Conservation (phyloP, 1,284 basidiomycete genomes). For the Heliocybe sulcata region DNA sequence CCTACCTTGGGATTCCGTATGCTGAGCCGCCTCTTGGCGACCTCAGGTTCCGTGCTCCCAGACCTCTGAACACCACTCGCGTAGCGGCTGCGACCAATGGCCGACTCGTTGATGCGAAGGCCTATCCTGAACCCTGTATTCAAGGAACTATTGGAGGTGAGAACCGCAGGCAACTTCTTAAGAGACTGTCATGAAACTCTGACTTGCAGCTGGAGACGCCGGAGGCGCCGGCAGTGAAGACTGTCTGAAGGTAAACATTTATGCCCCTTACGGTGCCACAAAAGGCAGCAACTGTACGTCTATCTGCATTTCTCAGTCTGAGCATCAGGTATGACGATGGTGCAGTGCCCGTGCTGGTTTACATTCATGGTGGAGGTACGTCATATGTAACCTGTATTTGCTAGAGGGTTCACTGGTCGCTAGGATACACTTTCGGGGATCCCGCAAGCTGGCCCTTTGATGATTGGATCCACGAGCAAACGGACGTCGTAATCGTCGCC, state of each 20-base stretch:
- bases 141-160: not conserved
- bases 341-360: conserved; percentile 55
- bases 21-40: conserved; percentile 18
- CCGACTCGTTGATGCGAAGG: not conserved
- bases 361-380: conserved; percentile 59
- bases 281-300: conserved; percentile 21
- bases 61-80: no score
- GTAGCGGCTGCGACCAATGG: not conserved
- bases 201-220: conserved; percentile 32
- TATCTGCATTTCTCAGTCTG: not conserved
- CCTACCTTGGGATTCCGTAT: conserved; percentile 43
- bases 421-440: conserved; percentile 50
- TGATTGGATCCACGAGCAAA: conserved; percentile 29
- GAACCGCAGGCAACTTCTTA: not conserved
- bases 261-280: conserved; percentile 24
- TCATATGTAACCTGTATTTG: not conserved
- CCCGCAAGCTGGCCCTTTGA: conserved; percentile 38
- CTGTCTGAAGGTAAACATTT: conserved; percentile 36
- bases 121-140: not conserved
- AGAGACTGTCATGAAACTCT: not conserved
- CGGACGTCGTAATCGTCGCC: conserved; percentile 34
- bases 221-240: conserved; percentile 57
- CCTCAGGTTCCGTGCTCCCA: no score
- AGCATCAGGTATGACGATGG: not conserved
- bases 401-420: conserved; percentile 4